phyloP scores from a whole-genome alignment of 139 green algal genomes.

The Pleodorina starrii region DNA sequence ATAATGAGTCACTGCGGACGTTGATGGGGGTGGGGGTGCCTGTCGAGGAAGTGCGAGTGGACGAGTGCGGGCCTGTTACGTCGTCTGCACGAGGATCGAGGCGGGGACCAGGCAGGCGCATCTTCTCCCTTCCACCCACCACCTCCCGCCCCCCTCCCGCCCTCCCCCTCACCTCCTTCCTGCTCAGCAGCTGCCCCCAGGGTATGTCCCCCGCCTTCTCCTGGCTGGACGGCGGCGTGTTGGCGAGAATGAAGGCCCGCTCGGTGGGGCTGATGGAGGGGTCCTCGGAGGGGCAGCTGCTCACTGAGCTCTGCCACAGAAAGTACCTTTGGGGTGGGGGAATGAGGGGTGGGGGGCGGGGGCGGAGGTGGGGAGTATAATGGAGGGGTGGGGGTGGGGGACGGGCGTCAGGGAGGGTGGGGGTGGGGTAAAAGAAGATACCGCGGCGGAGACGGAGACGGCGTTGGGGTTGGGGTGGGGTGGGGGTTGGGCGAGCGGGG shows the following conservation, averaged over 20 bases:
- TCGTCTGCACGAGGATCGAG: no score
- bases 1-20: no score
- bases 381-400: neutral
- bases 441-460: no score
- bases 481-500: no score
- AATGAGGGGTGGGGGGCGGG: no score
- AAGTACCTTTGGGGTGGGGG: conserved; percentile 76
- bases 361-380: neutral
- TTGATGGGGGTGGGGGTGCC: no score
- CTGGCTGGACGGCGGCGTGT: neutral
- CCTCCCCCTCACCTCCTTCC: conserved; percentile 71
- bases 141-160: neutral
- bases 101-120: no score
- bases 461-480: no score
- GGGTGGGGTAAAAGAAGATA: neutral
- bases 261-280: conserved; percentile 63
- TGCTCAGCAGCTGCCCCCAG: conserved; percentile 89
- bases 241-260: conserved; percentile 65
- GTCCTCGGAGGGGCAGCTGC: conserved; percentile 77
- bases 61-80: no score
- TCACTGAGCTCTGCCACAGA: conserved; percentile 76
- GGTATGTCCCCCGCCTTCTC: conserved; percentile 74
- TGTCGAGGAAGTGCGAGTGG: no score
- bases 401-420: neutral
- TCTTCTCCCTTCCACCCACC: no score